Evolutionary conservation across 192 early-diverging fungal genomes (phyloP).

Genomic region (Backusella morwellensis): DNA sequence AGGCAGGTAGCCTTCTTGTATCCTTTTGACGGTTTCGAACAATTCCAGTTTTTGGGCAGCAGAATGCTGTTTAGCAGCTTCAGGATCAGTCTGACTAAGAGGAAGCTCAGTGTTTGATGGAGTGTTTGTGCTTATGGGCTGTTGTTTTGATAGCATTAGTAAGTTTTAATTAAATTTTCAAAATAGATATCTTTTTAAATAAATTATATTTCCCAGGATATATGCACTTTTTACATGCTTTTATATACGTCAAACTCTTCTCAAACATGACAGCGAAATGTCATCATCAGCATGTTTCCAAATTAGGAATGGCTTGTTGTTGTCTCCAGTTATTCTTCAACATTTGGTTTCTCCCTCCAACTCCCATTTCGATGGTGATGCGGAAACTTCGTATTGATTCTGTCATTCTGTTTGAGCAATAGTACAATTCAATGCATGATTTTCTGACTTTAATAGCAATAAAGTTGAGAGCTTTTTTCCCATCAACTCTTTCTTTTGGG

Average conservation of each 20-base stretch:
- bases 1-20: slow-evolving; percentile 36
- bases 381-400: neutral
- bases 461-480: too few species aligned
- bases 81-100: slow-evolving; percentile 5
- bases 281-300: neutral
- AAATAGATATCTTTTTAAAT: too few species aligned
- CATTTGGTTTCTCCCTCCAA: neutral
- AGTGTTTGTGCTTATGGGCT: neutral
- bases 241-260: neutral
- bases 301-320: neutral
- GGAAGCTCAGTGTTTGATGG: neutral
- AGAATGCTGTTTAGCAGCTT: slow-evolving; percentile 7
- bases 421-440: neutral
- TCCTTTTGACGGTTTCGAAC: slow-evolving; percentile 33
- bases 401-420: neutral
- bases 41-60: slow-evolving; percentile 32
- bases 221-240: neutral
- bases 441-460: neutral
- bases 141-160: neutral
- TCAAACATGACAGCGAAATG: neutral
- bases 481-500: too few species aligned
- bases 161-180: neutral
- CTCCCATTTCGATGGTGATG: neutral
- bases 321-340: neutral
- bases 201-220: neutral